phyloP scores from a whole-genome alignment of 495 filamentous ascomycete genomes.

The Copromyces sp. region DNA sequence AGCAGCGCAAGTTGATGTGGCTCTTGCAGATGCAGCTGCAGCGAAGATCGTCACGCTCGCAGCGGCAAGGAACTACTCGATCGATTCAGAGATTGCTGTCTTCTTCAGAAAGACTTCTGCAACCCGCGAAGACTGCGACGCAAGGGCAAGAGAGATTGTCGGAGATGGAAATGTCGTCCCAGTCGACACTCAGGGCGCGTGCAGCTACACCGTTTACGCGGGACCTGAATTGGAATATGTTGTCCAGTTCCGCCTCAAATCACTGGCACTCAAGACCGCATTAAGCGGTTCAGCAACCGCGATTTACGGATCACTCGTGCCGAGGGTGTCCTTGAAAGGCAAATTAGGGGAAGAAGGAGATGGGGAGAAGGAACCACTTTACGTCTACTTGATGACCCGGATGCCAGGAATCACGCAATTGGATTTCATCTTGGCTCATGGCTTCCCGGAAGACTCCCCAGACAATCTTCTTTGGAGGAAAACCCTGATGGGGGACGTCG shows the following conservation, averaged over 20 bases:
- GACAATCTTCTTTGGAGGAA: neutral
- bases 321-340: neutral
- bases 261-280: slow-evolving; percentile 7
- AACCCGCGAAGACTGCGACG: slow-evolving; percentile 27
- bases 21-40: too few species aligned
- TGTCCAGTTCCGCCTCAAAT: slow-evolving; percentile 33
- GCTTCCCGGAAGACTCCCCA: slow-evolving; percentile 3
- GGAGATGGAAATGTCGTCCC: slow-evolving; percentile 27
- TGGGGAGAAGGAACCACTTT: neutral
- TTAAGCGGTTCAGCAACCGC: neutral
- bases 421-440: slow-evolving; percentile 1
- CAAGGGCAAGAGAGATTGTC: slow-evolving; percentile 21
- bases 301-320: slow-evolving; percentile 1
- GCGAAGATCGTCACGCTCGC: too few species aligned
- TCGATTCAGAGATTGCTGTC: slow-evolving; percentile 25
- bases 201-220: slow-evolving; percentile 36
- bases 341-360: neutral
- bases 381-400: slow-evolving; percentile 1
- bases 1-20: too few species aligned
- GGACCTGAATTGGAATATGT: slow-evolving; percentile 29
- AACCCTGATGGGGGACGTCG: slow-evolving; percentile 2
- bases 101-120: slow-evolving; percentile 32
- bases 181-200: slow-evolving; percentile 30
- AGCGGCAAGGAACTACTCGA: slow-evolving; percentile 15
- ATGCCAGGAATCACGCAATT: neutral